Evolutionary conservation across 2,329 filamentous ascomycete genomes (phyloP).

Genomic region (Hypoxylon rubiginosum): DNA sequence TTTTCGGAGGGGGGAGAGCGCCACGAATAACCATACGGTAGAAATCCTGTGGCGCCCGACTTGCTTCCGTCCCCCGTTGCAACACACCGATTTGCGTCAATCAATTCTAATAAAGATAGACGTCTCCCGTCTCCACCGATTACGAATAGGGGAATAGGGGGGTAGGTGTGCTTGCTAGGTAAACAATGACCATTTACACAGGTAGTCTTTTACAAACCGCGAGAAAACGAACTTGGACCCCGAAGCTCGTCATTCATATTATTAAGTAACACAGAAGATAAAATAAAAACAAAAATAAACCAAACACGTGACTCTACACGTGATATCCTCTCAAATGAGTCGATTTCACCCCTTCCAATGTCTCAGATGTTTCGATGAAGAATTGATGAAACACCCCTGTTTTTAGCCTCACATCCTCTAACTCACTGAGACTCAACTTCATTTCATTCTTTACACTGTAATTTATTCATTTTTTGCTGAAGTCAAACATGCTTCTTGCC

Average conservation of each 20-base stretch:
- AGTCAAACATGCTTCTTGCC: constrained; percentile 35
- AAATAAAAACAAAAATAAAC: background rate
- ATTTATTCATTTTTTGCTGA: background rate
- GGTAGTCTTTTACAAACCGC: background rate
- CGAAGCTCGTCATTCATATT: background rate
- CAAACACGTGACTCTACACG: constrained; percentile 19
- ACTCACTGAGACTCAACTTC: constrained; percentile 3
- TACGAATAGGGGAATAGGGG: background rate
- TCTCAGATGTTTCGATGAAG: constrained; percentile 36
- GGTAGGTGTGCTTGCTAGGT: background rate
- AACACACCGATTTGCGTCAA: background rate
- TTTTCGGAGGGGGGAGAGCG: constrained; percentile 1
- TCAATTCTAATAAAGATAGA: background rate
- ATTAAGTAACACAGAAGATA: background rate
- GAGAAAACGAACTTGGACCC: background rate
- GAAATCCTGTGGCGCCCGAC: background rate
- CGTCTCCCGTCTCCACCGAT: background rate
- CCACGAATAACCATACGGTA: constrained; percentile 10
- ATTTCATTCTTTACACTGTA: constrained; percentile 7
- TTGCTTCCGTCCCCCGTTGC: background rate
- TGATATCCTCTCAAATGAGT: constrained; percentile 16
- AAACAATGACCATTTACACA: background rate
- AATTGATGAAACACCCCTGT: constrained; percentile 26
- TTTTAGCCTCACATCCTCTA: constrained; percentile 1
- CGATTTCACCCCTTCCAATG: constrained; percentile 27